Base-by-base conservation (phyloP, 331 rosid species). In the Acacia pycnantha region DNA sequence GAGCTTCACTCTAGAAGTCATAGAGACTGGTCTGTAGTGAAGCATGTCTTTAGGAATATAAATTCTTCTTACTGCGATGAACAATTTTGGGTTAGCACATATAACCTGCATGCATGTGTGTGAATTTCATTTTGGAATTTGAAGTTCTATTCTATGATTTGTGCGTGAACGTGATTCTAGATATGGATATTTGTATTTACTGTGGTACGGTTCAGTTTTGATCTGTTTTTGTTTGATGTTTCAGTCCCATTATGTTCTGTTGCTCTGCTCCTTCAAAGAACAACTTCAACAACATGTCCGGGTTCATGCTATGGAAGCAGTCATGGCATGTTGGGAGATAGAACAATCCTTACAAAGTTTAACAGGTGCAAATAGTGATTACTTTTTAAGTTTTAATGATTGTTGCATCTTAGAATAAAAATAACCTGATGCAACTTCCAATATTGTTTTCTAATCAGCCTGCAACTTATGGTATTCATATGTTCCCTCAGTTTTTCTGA, bases 321-420 rank as follows among this genome's bases (percentile, higher is more conserved):
- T 92, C 19, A 92, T 90, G 97, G 95, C 95, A 79, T 92, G 97
- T 87, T 92, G 97, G 97, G 97, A 92, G 83, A 92, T 92, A 73
- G 97, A 90, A 80, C 97, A 91, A 76, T 90, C 97, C 27, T 84
- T 92, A 11, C 97, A 92, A 82, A 90, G 95, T 85, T 82, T 92
- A 78, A 92, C 97, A 88, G 97, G 97, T 92, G 64, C 68, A 44
- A 21, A 71, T 62, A 53, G 47, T 70, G 35, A 62, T 62, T 50
- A 4, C 79, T 19, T 56, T 54, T n/a, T n/a, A 54, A 22, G 26
- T 35, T 76, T 40, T 24, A 22, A 2, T 68, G 46, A n/a, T 77
- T 31, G n/a, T 78, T 79, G 40, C 51, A 19, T 81, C 48, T 50
- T 35, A 24, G 33, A 61, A 61, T 71, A 12, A 29, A 81, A 35